phyloP scores from a whole-genome alignment of 2,329 filamentous ascomycete species.

The Fusarium pseudoanthophilum region DNA sequence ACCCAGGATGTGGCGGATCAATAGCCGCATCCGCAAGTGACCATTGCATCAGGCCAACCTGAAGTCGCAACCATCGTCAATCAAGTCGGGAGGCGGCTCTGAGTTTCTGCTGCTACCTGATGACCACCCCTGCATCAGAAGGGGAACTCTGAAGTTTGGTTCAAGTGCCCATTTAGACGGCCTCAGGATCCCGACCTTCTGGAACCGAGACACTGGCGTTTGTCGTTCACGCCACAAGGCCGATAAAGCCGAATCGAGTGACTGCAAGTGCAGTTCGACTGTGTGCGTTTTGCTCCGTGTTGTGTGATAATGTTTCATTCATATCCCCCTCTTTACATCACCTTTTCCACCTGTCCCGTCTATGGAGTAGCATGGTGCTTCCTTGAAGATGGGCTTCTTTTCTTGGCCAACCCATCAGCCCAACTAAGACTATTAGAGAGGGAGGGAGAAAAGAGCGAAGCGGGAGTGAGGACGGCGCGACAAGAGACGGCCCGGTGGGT shows the following conservation, averaged over 20 bases:
- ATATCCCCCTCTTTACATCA: not conserved
- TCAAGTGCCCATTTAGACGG: not conserved
- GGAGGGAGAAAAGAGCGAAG: not conserved
- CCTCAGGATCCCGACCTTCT: conserved; percentile 19
- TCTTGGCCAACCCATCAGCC: not conserved
- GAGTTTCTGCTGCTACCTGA: conserved; percentile 7
- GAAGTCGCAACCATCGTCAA: conserved; percentile 17
- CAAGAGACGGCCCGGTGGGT: conserved; percentile 6
- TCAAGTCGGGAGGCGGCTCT: conserved; percentile 15
- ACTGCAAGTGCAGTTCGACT: conserved; percentile 5
- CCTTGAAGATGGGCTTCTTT: not conserved
- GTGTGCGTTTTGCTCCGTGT: not conserved
- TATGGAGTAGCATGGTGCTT: not conserved
- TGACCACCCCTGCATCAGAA: not conserved
- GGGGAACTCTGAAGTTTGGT: not conserved
- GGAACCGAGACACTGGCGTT: conserved; percentile 32
- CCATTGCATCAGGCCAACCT: not conserved
- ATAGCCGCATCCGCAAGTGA: conserved; percentile 6
- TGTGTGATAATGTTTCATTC: not conserved
- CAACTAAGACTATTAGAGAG: not conserved
- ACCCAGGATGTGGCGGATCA: conserved; percentile 13
- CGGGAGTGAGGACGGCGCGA: not conserved
- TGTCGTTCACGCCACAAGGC: conserved; percentile 16
- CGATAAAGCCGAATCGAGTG: not conserved
- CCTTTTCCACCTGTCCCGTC: not conserved